phyloP scores from a whole-genome alignment of 2,329 filamentous ascomycete species.

The Tolypocladium guangdongense region DNA sequence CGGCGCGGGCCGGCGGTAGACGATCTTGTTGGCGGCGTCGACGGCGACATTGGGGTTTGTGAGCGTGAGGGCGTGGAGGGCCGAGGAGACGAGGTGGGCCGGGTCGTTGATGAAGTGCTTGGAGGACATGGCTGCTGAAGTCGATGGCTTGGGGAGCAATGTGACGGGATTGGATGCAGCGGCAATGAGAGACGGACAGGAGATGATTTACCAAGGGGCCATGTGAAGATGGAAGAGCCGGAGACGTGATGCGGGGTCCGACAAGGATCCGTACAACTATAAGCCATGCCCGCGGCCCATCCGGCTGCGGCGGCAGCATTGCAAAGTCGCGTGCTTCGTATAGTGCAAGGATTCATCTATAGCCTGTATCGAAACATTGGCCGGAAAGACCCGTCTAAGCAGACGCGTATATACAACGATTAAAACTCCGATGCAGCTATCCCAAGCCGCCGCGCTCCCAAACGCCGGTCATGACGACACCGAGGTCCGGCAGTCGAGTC shows the following conservation, averaged over 20 bases:
- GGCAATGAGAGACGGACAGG: background rate
- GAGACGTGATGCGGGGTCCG: background rate
- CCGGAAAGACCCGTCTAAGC: background rate
- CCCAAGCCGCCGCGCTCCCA: background rate
- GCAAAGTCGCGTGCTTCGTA: background rate
- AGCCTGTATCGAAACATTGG: background rate
- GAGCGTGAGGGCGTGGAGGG: constrained; percentile 65
- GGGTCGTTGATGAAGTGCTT: constrained; percentile 91
- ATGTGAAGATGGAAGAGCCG: background rate
- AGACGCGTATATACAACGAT: background rate
- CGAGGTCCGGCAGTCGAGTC: background rate
- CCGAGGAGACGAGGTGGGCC: constrained; percentile 63
- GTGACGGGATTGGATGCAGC: background rate
- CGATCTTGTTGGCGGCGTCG: constrained; percentile 69
- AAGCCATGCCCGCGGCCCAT: too few relatives aligned
- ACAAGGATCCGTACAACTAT: background rate
- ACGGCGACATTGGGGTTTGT: constrained; percentile 78
- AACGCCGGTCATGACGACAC: background rate
- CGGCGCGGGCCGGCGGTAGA: constrained; percentile 53
- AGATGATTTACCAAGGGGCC: background rate
- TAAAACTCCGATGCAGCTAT: background rate
- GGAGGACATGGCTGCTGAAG: constrained; percentile 30
- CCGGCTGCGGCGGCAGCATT: background rate
- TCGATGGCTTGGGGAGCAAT: background rate
- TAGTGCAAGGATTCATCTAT: background rate